phyloP scores from a whole-genome alignment of 176 grass and related monocot species.

The Eragrostis curvula region DNA sequence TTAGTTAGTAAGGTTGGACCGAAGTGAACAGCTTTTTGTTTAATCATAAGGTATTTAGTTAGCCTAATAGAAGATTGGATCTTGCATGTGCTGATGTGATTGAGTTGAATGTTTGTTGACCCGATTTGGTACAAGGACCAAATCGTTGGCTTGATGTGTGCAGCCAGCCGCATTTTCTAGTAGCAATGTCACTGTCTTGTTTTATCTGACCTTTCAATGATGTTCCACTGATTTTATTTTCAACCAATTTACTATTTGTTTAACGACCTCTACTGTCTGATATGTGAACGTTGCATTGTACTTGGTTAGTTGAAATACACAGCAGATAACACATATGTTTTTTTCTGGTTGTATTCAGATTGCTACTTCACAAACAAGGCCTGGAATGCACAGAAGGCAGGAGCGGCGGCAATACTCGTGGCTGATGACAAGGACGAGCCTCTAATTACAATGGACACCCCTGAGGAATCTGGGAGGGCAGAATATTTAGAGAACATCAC shows the following conservation, averaged over 20 bases:
- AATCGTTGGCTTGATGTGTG: not conserved
- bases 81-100: conserved; percentile 27
- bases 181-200: conserved; percentile 19
- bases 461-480: conserved; percentile 52
- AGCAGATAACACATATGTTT: not conserved
- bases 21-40: not conserved
- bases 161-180: not conserved
- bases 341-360: conserved; percentile 44
- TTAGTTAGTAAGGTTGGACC: not conserved
- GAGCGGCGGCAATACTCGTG: conserved; percentile 79
- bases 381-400: conserved; percentile 89
- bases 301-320: not conserved
- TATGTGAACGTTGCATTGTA: conserved; percentile 8
- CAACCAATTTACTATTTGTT: not conserved
- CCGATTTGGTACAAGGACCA: not conserved
- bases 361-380: conserved; percentile 94
- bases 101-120: conserved; percentile 26
- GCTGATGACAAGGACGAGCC: conserved; percentile 90
- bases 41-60: not conserved
- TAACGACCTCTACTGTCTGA: conserved; percentile 12
- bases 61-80: not conserved
- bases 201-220: not conserved
- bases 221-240: conserved; percentile 13
- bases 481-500: conserved; percentile 83
- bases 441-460: conserved; percentile 93